Conservation (phyloP, 140 eudicot species). For the Artemisia princeps region DNA sequence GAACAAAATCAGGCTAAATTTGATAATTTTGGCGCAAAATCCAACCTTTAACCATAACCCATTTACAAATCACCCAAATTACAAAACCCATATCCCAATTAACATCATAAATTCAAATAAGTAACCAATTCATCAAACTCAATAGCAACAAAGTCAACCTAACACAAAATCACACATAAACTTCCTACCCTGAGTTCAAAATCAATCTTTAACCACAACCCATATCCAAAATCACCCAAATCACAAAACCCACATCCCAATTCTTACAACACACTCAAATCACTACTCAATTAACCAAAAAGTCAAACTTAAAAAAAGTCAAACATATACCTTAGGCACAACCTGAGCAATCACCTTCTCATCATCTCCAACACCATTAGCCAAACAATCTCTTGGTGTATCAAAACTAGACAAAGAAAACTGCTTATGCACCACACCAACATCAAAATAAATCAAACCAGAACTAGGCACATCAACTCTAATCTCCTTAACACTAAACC, state of each 20-base stretch:
- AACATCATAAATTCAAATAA: not conserved
- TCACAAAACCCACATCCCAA: constrained; percentile 15
- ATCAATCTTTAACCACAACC: constrained; percentile 14
- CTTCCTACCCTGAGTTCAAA: not conserved
- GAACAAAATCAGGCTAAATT: not conserved
- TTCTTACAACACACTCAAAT: constrained; percentile 2
- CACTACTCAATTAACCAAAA: not conserved
- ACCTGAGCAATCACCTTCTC: constrained; percentile 23
- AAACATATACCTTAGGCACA: constrained; percentile 41
- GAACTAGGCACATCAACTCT: constrained; percentile 84
- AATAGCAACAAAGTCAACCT: not conserved
- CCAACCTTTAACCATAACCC: not conserved
- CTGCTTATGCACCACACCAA: constrained; percentile 83
- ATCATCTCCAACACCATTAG: constrained; percentile 22
- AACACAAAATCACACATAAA: not conserved
- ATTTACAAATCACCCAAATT: not conserved
- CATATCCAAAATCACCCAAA: constrained; percentile 10
- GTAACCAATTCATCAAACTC: not conserved
- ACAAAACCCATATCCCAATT: not conserved
- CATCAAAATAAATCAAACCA: constrained; percentile 81
- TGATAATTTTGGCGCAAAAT: not conserved
- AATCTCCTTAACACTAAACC: constrained; percentile 74
- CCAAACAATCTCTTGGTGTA: constrained; percentile 77
- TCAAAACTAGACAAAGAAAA: constrained; percentile 71
- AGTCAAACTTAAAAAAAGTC: constrained; percentile 19